Evolutionary conservation across 495 filamentous ascomycete genomes (phyloP).

Genomic region (Neurospora tetrasperma): DNA sequence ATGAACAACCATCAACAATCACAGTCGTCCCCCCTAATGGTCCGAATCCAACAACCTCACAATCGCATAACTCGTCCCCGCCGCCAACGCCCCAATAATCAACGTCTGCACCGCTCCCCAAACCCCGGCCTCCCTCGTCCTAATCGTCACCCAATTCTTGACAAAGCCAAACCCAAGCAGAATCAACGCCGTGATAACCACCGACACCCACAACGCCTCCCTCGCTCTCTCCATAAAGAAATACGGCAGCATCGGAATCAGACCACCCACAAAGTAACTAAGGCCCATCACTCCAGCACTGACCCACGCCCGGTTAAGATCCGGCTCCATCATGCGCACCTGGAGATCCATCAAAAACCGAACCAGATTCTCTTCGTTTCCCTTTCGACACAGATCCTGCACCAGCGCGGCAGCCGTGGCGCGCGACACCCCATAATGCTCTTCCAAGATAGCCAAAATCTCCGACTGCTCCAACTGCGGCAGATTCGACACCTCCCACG

Average conservation of each 20-base stretch:
- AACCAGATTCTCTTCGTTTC: constrained; percentile 35
- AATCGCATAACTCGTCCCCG: constrained; percentile 35
- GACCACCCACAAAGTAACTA: constrained; percentile 45
- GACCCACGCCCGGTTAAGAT: constrained; percentile 32
- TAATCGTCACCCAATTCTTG: constrained; percentile 36
- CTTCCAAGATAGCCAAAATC: constrained; percentile 30
- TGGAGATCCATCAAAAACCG: constrained; percentile 48
- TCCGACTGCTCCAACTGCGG: constrained; percentile 36
- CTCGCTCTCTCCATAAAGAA: constrained; percentile 35
- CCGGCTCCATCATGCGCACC: constrained; percentile 36
- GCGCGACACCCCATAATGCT: constrained; percentile 27
- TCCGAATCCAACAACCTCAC: constrained; percentile 21
- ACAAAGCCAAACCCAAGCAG: constrained; percentile 43
- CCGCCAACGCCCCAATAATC: constrained; percentile 31
- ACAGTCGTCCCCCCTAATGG: neutral
- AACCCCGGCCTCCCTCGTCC: constrained; percentile 25
- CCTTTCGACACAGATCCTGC: constrained; percentile 21
- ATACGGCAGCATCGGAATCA: constrained; percentile 49
- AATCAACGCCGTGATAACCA: constrained; percentile 41
- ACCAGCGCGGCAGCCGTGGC: constrained; percentile 27
- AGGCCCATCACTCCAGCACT: constrained; percentile 41
- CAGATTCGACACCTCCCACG: constrained; percentile 27
- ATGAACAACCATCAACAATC: neutral
- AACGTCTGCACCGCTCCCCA: constrained; percentile 35
- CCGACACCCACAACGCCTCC: constrained; percentile 38